Conservation (phyloP, 768 basidiomycete species). For the Harrya chromipes region DNA sequence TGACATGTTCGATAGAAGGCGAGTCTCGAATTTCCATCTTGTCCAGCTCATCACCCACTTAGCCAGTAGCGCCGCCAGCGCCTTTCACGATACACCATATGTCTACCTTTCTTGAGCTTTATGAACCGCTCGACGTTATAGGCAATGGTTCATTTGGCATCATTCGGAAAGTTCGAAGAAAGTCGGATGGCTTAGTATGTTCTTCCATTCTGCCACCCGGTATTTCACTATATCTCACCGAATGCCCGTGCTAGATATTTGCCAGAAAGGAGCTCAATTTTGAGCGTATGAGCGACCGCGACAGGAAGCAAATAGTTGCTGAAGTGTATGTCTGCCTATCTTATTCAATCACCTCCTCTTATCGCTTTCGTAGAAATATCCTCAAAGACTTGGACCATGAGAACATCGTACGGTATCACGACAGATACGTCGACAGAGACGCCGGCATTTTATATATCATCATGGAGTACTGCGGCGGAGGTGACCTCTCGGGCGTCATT, state of each 20-base stretch:
- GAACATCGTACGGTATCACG: slow-evolving; percentile 95
- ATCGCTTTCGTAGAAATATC: slow-evolving; percentile 68
- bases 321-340: slow-evolving; percentile 75
- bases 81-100: slow-evolving; percentile 12
- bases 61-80: slow-evolving; percentile 1
- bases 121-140: slow-evolving; percentile 87
- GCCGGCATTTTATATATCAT: slow-evolving; percentile 92
- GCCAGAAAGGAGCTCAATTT: slow-evolving; percentile 97
- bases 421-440: slow-evolving; percentile 88
- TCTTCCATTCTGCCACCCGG: slow-evolving; percentile 4
- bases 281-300: slow-evolving; percentile 93
- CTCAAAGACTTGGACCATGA: slow-evolving; percentile 93
- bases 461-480: slow-evolving; percentile 99
- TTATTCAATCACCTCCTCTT: neutral
- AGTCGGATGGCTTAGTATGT: slow-evolving; percentile 78
- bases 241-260: slow-evolving; percentile 51
- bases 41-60: slow-evolving; percentile 8
- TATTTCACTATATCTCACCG: neutral
- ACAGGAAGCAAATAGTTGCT: slow-evolving; percentile 93
- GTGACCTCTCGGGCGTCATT: slow-evolving; percentile 88
- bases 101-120: slow-evolving; percentile 61
- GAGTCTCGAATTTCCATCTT: slow-evolving; percentile 17
- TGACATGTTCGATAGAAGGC: slow-evolving; percentile 29
- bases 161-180: slow-evolving; percentile 89
- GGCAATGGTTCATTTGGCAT: slow-evolving; percentile 98